A percentile compares a stretch with the other conserved stretches of the same genome.
phyloP scores from a whole-genome alignment of 129 eudicot species.

The Flaveria linearis region DNA sequence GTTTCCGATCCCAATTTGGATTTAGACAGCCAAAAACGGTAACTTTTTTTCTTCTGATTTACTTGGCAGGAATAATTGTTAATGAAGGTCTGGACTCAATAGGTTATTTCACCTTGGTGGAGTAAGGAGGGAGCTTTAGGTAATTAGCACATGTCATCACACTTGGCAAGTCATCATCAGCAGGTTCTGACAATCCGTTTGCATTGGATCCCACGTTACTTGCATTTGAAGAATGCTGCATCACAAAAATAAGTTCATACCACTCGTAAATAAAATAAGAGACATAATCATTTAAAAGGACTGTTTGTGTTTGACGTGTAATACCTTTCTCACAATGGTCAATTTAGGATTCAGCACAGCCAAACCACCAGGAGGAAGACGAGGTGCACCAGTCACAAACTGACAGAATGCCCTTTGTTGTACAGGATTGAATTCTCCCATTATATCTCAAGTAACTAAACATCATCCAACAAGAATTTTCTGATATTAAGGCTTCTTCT shows the following conservation, averaged over 20 bases:
- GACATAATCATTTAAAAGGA: neutral
- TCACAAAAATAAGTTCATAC: neutral
- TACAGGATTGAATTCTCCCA: slow-evolving; percentile 65
- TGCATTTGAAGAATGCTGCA: slow-evolving; percentile 71
- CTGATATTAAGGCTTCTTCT: too few species aligned
- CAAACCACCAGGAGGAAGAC: slow-evolving; percentile 54
- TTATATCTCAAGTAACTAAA: slow-evolving; percentile 92
- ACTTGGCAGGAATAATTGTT: too few species aligned
- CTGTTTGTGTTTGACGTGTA: too few species aligned
- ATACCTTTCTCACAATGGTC: slow-evolving; percentile 93
- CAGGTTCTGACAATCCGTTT: slow-evolving; percentile 67
- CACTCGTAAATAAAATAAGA: neutral
- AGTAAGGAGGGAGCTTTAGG: slow-evolving; percentile 94
- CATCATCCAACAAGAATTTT: neutral
- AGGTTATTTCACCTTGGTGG: slow-evolving; percentile 64
- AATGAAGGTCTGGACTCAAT: too few species aligned
- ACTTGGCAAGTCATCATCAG: slow-evolving; percentile 95
- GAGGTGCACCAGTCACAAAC: slow-evolving; percentile 49
- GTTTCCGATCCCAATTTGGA: too few species aligned
- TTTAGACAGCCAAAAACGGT: too few species aligned
- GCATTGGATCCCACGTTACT: slow-evolving; percentile 56
- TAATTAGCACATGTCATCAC: slow-evolving; percentile 99
- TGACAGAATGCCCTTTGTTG: slow-evolving; percentile 48
- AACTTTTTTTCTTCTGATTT: too few species aligned
- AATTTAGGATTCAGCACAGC: slow-evolving; percentile 88